Evolutionary conservation across 75 land plant species (phyloP), one percentile per base, ranked within the genome.

Genomic region (Picea sitchensis): DNA sequence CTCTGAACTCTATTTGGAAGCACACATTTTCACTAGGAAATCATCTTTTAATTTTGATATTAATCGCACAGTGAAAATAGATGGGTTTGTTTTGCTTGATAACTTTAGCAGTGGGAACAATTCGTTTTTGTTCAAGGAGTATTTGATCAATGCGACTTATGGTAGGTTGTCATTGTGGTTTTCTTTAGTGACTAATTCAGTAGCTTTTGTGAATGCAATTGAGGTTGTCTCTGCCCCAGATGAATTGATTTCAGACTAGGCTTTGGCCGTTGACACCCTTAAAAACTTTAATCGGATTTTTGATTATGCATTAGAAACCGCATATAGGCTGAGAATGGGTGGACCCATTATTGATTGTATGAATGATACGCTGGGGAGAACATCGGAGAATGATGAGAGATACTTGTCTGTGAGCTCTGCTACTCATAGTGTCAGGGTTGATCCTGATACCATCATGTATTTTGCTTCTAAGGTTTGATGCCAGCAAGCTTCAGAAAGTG

Each of bases 121-220:
- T 31, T 57, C 64, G 7, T 1, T 58, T 1, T 17, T 77, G 18
- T 14, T 30, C 58, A 80, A 86, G 86, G 97, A 94, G 81, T 94
- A 89, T 73, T 65, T 81, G 14, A 38, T 94, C 80, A 89, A 88
- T 76, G 81, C 89, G 51, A 84, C 89, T 14, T 68, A 82, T 0
- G 80, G 71, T 58, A 61, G 44, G 26, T 80, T 95, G 72, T 31
- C 30, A 9, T 78, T 95, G 38, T 63, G 58, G 4, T 92, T 95
- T 83, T 76, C 77, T 14, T 90, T 93, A 56, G 18, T 77, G 14
- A 83, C 58, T n/a, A 80, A 76, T 73, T 90, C 91, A 8, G 69
- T 86, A 58, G 90, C 95, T 4, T 96, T 92, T 85, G 80, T 96
- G 30, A 96, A 91, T 81, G 99, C 92, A 17, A 84, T 96, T 54